Evolutionary conservation across 176 grass and related monocot species (phyloP).

Genomic region (Hsuehochloa calcarea): DNA sequence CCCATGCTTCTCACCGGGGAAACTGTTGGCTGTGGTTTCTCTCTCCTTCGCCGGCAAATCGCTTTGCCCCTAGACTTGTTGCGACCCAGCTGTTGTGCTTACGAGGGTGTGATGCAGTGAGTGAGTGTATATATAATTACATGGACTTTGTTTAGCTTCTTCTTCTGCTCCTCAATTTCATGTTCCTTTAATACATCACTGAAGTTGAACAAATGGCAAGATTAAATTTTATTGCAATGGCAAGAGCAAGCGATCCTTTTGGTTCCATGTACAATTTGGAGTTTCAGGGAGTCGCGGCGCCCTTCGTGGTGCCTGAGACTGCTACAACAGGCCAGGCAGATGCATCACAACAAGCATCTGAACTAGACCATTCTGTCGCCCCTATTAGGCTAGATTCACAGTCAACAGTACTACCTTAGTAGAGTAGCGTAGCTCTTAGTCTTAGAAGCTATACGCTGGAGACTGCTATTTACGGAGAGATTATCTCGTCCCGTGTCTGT

Average conservation of each 20-base stretch:
- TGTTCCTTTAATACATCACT: background rate
- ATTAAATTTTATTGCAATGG: background rate
- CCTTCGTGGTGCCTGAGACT: slow-evolving; percentile 15
- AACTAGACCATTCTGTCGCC: background rate
- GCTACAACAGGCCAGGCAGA: slow-evolving; percentile 27
- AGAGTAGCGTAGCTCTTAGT: background rate
- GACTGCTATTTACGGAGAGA: background rate
- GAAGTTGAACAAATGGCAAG: background rate
- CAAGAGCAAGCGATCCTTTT: background rate
- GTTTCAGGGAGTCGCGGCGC: background rate
- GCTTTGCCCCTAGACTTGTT: background rate
- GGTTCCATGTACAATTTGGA: background rate
- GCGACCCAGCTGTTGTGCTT: slow-evolving; percentile 3
- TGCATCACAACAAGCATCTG: background rate
- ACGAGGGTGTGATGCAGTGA: background rate
- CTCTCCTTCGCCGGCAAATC: slow-evolving; percentile 32
- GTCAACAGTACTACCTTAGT: background rate
- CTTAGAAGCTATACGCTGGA: background rate
- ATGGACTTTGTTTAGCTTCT: background rate
- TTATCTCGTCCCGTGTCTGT: background rate
- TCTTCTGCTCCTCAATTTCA: background rate
- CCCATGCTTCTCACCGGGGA: background rate
- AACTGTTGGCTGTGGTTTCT: background rate
- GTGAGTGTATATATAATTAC: background rate
- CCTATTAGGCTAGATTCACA: background rate